A percentile compares a stretch with the other conserved stretches of the same genome.
These are phyloP conservation scores for Schoenoplectus tabernaemontani DNA, from an alignment of 202 grass and related monocot genomes.

Conservation along the genomic window DNA sequence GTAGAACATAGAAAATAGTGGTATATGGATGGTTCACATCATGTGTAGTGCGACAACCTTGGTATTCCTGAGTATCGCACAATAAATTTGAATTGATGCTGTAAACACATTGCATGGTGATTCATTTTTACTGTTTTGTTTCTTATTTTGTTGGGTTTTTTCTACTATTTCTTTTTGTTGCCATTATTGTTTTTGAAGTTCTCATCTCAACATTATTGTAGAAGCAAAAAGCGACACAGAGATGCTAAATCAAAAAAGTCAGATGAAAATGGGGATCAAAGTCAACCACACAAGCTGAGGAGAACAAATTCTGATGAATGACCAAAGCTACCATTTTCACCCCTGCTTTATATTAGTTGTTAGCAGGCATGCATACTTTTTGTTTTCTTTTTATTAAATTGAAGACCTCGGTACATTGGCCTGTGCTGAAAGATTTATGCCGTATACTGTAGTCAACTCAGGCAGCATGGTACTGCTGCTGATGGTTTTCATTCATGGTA, in stretches of 20 bases:
- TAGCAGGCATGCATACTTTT: neutral
- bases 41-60: neutral
- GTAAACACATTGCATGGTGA: neutral
- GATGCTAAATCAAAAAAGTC: constrained; percentile 17
- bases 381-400: neutral
- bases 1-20: no score
- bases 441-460: neutral
- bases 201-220: constrained; percentile 10
- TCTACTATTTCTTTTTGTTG: neutral
- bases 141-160: neutral
- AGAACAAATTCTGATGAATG: constrained; percentile 30
- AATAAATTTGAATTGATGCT: neutral
- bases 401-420: neutral
- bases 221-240: constrained; percentile 15
- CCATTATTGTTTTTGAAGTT: constrained; percentile 24
- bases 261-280: constrained; percentile 21
- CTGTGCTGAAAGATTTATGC: neutral
- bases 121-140: neutral
- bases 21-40: neutral
- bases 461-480: neutral
- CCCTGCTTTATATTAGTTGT: neutral
- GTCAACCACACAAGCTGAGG: constrained; percentile 27
- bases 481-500: neutral
- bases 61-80: neutral
- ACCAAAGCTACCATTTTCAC: neutral